Conservation (phyloP, 345 rosid genomes). For the Citrus glauca region DNA sequence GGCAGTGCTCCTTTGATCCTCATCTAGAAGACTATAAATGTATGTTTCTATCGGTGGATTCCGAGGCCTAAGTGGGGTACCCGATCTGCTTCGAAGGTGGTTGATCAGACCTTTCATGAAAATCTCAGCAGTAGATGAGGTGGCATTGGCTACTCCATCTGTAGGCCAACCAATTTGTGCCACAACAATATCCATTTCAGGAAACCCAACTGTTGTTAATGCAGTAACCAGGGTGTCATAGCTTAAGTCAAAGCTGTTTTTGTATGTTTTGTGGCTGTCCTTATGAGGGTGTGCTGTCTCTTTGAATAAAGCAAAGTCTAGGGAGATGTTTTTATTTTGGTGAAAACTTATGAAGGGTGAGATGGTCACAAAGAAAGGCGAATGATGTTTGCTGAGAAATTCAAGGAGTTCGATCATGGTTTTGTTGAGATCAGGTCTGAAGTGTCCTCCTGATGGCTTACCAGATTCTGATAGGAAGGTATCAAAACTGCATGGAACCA, state of each 20-base stretch:
- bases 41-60: slow-evolving; percentile 60
- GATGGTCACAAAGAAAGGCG: slow-evolving; percentile 70
- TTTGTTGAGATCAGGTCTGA: slow-evolving; percentile 73
- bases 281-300: slow-evolving; percentile 44
- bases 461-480: slow-evolving; percentile 54
- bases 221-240: slow-evolving; percentile 64
- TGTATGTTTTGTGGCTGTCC: slow-evolving; percentile 58
- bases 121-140: slow-evolving; percentile 44
- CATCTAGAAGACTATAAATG: slow-evolving; percentile 71
- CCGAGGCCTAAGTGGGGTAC: slow-evolving; percentile 52
- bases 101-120: slow-evolving; percentile 62
- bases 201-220: slow-evolving; percentile 57
- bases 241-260: slow-evolving; percentile 73
- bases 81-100: slow-evolving; percentile 60
- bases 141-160: slow-evolving; percentile 79
- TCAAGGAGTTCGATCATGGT: slow-evolving; percentile 81
- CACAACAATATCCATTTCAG: slow-evolving; percentile 55
- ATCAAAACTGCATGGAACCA: slow-evolving; percentile 81
- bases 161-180: slow-evolving; percentile 94
- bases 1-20: slow-evolving; percentile 54
- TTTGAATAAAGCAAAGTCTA: slow-evolving; percentile 68
- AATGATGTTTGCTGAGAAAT: slow-evolving; percentile 58
- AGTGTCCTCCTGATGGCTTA: slow-evolving; percentile 74
- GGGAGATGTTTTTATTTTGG: slow-evolving; percentile 70
- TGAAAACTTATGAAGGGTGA: slow-evolving; percentile 58